Evolutionary conservation across 2,329 filamentous ascomycete genomes (phyloP).

Genomic region (Aspergillus intermedius): DNA sequence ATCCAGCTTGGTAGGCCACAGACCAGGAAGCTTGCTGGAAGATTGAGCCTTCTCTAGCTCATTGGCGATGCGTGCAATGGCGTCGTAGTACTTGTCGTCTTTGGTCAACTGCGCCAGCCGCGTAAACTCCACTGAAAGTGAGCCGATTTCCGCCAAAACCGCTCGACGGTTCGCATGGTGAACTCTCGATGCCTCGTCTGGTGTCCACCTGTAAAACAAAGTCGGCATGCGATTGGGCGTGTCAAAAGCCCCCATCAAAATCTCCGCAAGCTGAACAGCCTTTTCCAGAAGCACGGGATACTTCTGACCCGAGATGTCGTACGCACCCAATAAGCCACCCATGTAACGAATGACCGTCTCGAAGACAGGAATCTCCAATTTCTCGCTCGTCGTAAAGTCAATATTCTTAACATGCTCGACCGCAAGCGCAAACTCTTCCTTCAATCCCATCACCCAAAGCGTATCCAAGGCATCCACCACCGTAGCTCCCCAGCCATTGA

Average conservation of each 20-base stretch:
- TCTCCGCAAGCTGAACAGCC: slow-evolving; percentile 69
- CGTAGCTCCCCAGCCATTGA: slow-evolving; percentile 87
- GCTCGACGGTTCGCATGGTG: slow-evolving; percentile 54
- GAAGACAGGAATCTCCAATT: slow-evolving; percentile 74
- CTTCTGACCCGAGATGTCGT: slow-evolving; percentile 69
- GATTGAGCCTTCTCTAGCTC: slow-evolving; percentile 70
- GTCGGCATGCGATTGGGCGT: slow-evolving; percentile 91
- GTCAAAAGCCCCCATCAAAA: slow-evolving; percentile 77
- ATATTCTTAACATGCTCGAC: slow-evolving; percentile 63
- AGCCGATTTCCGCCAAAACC: slow-evolving; percentile 65
- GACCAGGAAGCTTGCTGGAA: slow-evolving; percentile 62
- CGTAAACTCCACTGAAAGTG: slow-evolving; percentile 81
- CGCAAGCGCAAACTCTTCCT: slow-evolving; percentile 73
- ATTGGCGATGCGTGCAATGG: slow-evolving; percentile 76
- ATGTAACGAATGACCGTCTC: slow-evolving; percentile 90
- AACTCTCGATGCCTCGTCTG: slow-evolving; percentile 56
- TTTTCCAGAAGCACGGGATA: slow-evolving; percentile 68
- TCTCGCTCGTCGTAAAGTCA: slow-evolving; percentile 69
- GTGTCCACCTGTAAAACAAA: slow-evolving; percentile 72
- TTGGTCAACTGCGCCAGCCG: slow-evolving; percentile 78
- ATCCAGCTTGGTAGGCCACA: slow-evolving; percentile 75
- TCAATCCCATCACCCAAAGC: slow-evolving; percentile 77
- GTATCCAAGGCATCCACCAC: slow-evolving; percentile 77
- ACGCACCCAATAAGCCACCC: slow-evolving; percentile 76
- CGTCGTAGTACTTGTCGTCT: slow-evolving; percentile 80